Evolutionary conservation across 768 basidiomycete species (phyloP).

Genomic region (Leucocoprinus birnbaumii): DNA sequence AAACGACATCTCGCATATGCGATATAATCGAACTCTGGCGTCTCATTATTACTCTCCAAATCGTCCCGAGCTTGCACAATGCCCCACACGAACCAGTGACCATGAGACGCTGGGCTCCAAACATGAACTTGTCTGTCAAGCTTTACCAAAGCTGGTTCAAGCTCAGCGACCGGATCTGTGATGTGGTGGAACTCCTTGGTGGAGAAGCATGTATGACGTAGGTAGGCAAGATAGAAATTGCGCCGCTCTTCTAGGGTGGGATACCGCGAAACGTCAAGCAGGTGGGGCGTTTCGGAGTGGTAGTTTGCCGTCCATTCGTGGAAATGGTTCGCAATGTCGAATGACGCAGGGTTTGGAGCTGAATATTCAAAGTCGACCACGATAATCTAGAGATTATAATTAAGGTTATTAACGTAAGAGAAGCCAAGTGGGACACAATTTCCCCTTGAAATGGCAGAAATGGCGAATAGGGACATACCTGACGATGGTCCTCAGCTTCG

Average conservation of each 20-base stretch:
- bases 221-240: constrained; percentile 86
- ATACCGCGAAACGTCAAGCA: constrained; percentile 62
- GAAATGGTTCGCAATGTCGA: constrained; percentile 96
- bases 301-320: constrained; percentile 97
- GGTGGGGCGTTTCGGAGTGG: constrained; percentile 64
- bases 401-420: constrained; percentile 11
- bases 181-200: constrained; percentile 18
- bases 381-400: constrained; percentile 59
- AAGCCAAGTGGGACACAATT: not conserved
- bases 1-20: constrained; percentile 73
- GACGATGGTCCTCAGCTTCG: constrained; percentile 69
- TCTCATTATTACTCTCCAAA: constrained; percentile 50
- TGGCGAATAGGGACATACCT: constrained; percentile 42
- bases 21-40: constrained; percentile 89
- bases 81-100: constrained; percentile 94
- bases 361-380: constrained; percentile 99
- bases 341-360: constrained; percentile 86
- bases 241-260: constrained; percentile 70
- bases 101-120: constrained; percentile 92
- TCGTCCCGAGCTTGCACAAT: constrained; percentile 86
- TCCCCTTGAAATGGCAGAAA: not conserved
- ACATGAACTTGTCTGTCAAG: constrained; percentile 78
- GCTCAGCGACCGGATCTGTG: constrained; percentile 24
- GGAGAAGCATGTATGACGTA: constrained; percentile 40
- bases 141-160: constrained; percentile 45